Evolutionary conservation across 352 stramenopile genomes (phyloP), one percentile per base, ranked within the genome.

Genomic region (Phytophthora pini): DNA sequence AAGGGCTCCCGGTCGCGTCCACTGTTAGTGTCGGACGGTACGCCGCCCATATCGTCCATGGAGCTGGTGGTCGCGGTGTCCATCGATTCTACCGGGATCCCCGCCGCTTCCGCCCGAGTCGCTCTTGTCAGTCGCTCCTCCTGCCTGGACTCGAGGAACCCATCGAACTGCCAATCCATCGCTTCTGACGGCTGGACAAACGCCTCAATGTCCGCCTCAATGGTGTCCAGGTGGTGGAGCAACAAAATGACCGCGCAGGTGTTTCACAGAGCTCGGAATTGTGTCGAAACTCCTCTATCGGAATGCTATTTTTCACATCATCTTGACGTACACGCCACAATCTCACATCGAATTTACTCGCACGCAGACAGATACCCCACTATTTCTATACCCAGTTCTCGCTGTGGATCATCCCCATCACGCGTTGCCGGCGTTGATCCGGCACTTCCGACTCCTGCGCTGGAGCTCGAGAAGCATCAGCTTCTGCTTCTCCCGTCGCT

Each of bases 101-200:
- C 63, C 40, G 54, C 67, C 48, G 43, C 62, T 36, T 34, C 50
- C 15, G 46, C 56, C 13, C 49, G 52, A n/a, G 39, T 54, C n/a
- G 63, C 63, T 20, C 24, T 56, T 32, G 61, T 70, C 32, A 44
- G 27, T 39, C 61, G 58, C 48, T 66, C 57, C 15, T 59, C 54
- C 29, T 53, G 50, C 20, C 31, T 56, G 10, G 67, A 48, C 26
- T 71, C 71, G 27, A 68, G 12, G 17, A 79, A 69, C 0, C 62
- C 69, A 45, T 79, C 62, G 40, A 80, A 82, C 40, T 80, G 63
- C 52, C 60, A 66, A 47, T 82, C 65, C 69, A 83, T 80, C n/a
- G 39, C 47, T 48, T 50, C 36, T 24, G 20, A 52, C 24, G 41
- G 32, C 52, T 56, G 34, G 20, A 55, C 27, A 38, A 58, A 57